Conservation (phyloP, 495 filamentous ascomycete species). For the Clavariopsis aquatica region DNA sequence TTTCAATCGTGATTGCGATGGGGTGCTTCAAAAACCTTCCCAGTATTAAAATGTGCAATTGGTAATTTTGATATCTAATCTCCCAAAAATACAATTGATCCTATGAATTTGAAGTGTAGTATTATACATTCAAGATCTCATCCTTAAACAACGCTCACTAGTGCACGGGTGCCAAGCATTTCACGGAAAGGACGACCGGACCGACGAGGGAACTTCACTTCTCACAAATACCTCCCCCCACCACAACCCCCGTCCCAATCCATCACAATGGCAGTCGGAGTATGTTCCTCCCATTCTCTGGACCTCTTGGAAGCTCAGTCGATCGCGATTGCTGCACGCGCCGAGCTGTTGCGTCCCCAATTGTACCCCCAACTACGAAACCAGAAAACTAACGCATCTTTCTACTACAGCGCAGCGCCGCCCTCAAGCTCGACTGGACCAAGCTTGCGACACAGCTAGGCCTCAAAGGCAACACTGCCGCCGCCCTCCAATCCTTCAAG, state of each 20-base stretch:
- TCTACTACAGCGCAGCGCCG: slow-evolving; percentile 81
- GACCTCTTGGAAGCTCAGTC: slow-evolving; percentile 19
- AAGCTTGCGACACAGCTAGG: slow-evolving; percentile 88
- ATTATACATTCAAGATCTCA: no score
- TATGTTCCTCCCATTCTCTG: slow-evolving; percentile 57
- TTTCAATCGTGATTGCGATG: not conserved
- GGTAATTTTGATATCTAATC: no score
- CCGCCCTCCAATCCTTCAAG: slow-evolving; percentile 93
- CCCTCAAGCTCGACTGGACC: slow-evolving; percentile 98
- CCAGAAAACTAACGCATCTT: slow-evolving; percentile 34
- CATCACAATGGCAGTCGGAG: slow-evolving; percentile 82
- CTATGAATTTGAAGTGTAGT: no score
- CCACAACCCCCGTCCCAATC: slow-evolving; percentile 43
- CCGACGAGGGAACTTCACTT: slow-evolving; percentile 17
- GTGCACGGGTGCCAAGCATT: slow-evolving; percentile 24
- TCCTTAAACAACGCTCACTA: no score
- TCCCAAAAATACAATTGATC: no score
- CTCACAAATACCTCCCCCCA: slow-evolving; percentile 29
- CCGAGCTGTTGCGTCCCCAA: not conserved
- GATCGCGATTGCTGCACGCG: slow-evolving; percentile 22
- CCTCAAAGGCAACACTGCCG: slow-evolving; percentile 89
- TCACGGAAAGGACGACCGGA: slow-evolving; percentile 11
- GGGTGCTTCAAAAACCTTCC: not conserved
- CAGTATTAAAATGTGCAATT: not conserved
- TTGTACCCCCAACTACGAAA: slow-evolving; percentile 4